Evolutionary conservation across 140 eudicot species (phyloP).

Genomic region (Stevia rebaudiana): DNA sequence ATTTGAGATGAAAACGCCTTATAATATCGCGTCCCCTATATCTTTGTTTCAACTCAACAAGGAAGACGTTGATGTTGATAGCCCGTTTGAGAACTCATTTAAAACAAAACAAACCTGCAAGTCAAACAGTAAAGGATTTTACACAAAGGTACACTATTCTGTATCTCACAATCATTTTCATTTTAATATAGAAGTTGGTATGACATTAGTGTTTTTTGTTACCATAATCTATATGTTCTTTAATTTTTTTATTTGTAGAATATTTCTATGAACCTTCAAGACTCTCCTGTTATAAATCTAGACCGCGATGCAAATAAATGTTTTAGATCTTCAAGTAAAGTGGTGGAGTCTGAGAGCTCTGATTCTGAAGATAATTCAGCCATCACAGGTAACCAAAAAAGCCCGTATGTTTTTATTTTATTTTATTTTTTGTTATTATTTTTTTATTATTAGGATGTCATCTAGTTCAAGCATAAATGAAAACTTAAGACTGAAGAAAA

Average conservation of each 20-base stretch:
- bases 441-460: constrained; percentile 4
- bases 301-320: constrained; percentile 14
- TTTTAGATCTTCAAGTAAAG: constrained; percentile 42
- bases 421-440: neutral
- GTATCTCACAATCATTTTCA: constrained; percentile 31
- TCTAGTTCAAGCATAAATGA: constrained; percentile 10
- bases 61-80: constrained; percentile 30
- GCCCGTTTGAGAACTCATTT: constrained; percentile 27
- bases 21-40: constrained; percentile 23
- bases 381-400: constrained; percentile 34
- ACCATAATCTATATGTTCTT: constrained; percentile 14
- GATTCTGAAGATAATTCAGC: constrained; percentile 46
- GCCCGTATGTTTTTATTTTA: neutral
- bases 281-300: constrained; percentile 27
- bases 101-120: constrained; percentile 29
- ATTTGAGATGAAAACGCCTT: constrained; percentile 38
- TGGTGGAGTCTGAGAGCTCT: constrained; percentile 41
- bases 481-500: constrained; percentile 9
- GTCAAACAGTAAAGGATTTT: constrained; percentile 32
- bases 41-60: constrained; percentile 37
- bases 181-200: neutral
- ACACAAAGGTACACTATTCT: constrained; percentile 27
- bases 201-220: constrained; percentile 12
- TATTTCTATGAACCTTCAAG: constrained; percentile 30
- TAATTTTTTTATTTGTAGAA: constrained; percentile 42